Conservation (phyloP, 352 stramenopile genomes). For the Globisporangium okanoganense region DNA sequence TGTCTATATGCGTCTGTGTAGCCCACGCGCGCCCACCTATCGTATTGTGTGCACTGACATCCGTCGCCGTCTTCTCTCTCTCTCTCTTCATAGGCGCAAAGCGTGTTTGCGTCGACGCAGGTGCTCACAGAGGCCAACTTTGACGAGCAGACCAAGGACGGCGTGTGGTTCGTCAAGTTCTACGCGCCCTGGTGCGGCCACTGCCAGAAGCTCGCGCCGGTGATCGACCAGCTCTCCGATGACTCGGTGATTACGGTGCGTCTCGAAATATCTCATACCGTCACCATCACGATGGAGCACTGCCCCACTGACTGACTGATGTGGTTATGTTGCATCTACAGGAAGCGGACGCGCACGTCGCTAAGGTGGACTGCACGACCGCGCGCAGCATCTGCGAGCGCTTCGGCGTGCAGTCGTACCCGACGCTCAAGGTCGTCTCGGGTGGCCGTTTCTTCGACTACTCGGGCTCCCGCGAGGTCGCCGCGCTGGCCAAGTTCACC, state of each 20-base stretch:
- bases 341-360: constrained; percentile 43
- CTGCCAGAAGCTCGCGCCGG: constrained; percentile 74
- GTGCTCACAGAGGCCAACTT: constrained; percentile 50
- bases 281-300: neutral
- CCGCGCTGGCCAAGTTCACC: constrained; percentile 50
- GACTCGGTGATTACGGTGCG: constrained; percentile 31
- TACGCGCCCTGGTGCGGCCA: constrained; percentile 85
- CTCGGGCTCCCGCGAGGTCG: constrained; percentile 48
- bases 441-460: constrained; percentile 72
- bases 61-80: neutral
- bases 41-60: neutral
- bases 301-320: neutral
- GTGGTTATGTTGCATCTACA: neutral
- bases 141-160: constrained; percentile 44
- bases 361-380: constrained; percentile 79
- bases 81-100: constrained; percentile 15
- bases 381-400: constrained; percentile 71
- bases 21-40: too few relatives aligned
- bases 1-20: neutral
- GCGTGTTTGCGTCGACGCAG: constrained; percentile 21
- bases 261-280: neutral
- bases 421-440: constrained; percentile 73
- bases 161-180: constrained; percentile 82
- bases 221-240: constrained; percentile 54
- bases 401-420: constrained; percentile 79